phyloP scores from a whole-genome alignment of 805 yeast species.

The Pichia californica region DNA sequence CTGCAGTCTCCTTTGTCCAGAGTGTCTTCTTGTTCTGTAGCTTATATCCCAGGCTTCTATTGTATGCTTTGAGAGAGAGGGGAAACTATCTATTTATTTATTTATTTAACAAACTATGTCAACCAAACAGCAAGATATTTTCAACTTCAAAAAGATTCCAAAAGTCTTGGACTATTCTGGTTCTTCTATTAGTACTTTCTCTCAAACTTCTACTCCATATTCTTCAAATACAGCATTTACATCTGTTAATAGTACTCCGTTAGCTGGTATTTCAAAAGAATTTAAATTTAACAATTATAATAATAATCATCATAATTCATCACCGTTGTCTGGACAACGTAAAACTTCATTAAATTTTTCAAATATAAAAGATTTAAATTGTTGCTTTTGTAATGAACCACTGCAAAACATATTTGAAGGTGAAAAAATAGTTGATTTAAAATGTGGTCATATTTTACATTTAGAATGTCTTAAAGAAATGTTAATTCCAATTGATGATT shows the following conservation, averaged over 20 bases:
- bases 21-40: too few relatives aligned
- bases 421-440: slow-evolving; percentile 36
- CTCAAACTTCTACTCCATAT: slow-evolving; percentile 4
- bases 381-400: slow-evolving; percentile 41
- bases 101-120: background rate
- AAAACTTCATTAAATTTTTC: background rate
- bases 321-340: background rate
- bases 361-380: slow-evolving; percentile 13
- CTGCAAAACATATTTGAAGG: slow-evolving; percentile 34
- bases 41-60: too few relatives aligned
- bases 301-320: too few relatives aligned
- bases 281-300: background rate
- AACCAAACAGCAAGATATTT: background rate
- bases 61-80: too few relatives aligned
- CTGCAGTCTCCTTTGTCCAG: background rate
- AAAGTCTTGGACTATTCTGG: slow-evolving; percentile 7
- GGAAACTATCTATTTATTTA: too few relatives aligned
- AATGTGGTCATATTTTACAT: slow-evolving; percentile 41
- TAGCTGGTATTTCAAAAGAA: background rate
- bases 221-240: slow-evolving; percentile 2
- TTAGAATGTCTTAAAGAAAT: slow-evolving; percentile 35
- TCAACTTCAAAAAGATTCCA: slow-evolving; percentile 7
- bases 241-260: slow-evolving; percentile 1
- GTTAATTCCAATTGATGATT: background rate
- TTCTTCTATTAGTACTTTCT: slow-evolving; percentile 3